These are phyloP conservation scores for Oryza brachyantha DNA, from an alignment of 176 grass and related monocot species.

Conservation along the genomic window DNA sequence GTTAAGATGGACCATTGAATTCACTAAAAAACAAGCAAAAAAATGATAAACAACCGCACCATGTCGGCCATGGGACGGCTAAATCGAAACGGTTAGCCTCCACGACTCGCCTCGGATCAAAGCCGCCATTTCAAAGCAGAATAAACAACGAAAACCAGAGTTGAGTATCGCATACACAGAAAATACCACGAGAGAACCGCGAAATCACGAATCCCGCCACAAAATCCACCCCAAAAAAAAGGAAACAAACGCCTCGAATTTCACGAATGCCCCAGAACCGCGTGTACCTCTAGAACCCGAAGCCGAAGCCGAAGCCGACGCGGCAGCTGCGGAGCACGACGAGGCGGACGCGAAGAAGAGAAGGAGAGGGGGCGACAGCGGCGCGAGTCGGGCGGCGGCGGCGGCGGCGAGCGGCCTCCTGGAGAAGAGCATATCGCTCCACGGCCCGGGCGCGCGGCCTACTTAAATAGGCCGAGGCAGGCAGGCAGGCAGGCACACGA, in stretches of 20 bases:
- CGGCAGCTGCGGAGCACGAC: constrained; percentile 10
- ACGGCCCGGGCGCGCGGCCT: background rate
- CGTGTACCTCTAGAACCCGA: constrained; percentile 31
- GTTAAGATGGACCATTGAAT: background rate
- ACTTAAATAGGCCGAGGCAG: constrained; percentile 47
- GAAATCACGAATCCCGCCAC: background rate
- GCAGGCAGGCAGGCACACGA: background rate
- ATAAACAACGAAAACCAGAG: background rate
- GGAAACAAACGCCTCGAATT: background rate
- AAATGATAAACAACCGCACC: background rate
- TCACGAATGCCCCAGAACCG: background rate
- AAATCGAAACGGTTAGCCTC: background rate
- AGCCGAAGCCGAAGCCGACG: constrained; percentile 5
- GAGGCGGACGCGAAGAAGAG: constrained; percentile 41
- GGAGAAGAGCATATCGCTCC: constrained; percentile 46
- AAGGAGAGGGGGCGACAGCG: constrained; percentile 36
- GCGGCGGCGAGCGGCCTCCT: constrained; percentile 59
- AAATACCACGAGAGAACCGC: background rate
- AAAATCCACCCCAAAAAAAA: background rate
- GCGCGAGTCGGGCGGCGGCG: constrained; percentile 34
- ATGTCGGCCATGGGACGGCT: background rate
- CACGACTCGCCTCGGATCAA: background rate
- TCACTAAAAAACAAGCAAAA: background rate
- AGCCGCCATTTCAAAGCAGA: background rate
- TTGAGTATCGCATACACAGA: background rate